phyloP scores from a whole-genome alignment of 208 protist species.

The Leishmania guyanensis region DNA sequence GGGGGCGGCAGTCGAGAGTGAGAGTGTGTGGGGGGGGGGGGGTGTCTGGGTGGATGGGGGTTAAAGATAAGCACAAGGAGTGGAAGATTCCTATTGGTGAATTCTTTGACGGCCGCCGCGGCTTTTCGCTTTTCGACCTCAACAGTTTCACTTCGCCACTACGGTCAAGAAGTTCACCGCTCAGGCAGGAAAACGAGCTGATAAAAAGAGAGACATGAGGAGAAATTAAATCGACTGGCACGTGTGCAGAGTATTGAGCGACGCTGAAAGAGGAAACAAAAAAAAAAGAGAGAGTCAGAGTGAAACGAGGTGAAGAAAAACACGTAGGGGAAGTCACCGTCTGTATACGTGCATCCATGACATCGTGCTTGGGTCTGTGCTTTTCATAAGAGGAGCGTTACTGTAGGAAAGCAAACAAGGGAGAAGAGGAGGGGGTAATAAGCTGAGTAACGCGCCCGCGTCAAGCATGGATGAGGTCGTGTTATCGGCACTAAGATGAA shows the following conservation, averaged over 20 bases:
- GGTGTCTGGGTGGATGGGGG: background rate
- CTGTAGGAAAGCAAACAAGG: background rate
- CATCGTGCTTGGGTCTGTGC: background rate
- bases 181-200: background rate
- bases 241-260: background rate
- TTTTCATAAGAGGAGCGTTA: background rate
- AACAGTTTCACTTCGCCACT: background rate
- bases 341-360: background rate
- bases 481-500: no score
- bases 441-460: no score
- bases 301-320: slow-evolving; percentile 3
- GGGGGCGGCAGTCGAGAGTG: background rate
- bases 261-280: background rate
- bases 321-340: background rate
- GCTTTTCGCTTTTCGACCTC: background rate
- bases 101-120: background rate
- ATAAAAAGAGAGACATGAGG: background rate
- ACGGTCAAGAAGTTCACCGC: background rate
- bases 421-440: background rate
- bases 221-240: background rate
- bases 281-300: background rate
- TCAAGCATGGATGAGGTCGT: no score
- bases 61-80: background rate
- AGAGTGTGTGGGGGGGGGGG: no score
- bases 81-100: background rate